Evolutionary conservation across 2,329 filamentous ascomycete species (phyloP), one percentile per base, ranked within the genome.

Genomic region (Aspergillus unguis): DNA sequence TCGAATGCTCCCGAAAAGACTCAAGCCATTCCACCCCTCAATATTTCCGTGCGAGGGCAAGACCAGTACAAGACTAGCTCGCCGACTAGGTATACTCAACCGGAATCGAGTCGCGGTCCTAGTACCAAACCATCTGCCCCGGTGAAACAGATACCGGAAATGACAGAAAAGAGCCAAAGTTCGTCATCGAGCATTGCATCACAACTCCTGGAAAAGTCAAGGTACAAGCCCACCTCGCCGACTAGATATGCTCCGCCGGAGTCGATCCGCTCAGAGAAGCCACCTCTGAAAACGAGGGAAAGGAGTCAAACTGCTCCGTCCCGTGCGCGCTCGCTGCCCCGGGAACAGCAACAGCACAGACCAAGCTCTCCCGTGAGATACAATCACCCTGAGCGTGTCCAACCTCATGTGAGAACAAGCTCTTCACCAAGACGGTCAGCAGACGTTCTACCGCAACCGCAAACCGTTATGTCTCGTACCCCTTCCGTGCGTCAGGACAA

Each of bases 361-460:
- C n/a, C 49, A 32, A 11, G 9, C 17, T 44, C 48, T 1, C 44
- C 54, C 6, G 37, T 49, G 23, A 44, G 38, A 23, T 49, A 10
- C 23, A 9, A 44, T 32, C 45, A 41, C n/a, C 28, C 40, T 9
- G 44, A 52, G 23, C 40, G 40, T 38, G 23, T 26, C 28, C 26
- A 36, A 17, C 8, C 47, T 43, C 31, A 33, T 6, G n/a, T 36
- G 31, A 32, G 42, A 6, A 25, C 52, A 17, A 7, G 33, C 36
- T 45, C 49, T 44, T 44, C 33, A 9, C 28, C 41, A n/a, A 41
- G 28, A n/a, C 32, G 32, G 33, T 33, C 44, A 17, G 32, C 48
- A 11, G 33, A 40, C 31, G 38, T 43, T 33, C 31, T 38, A 35
- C 44, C 37, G 11, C 33, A 27, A n/a, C 38, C 33, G 11, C 53